Evolutionary conservation across 2,329 filamentous ascomycete genomes (phyloP).

Genomic region (Mollisiaceae sp.): DNA sequence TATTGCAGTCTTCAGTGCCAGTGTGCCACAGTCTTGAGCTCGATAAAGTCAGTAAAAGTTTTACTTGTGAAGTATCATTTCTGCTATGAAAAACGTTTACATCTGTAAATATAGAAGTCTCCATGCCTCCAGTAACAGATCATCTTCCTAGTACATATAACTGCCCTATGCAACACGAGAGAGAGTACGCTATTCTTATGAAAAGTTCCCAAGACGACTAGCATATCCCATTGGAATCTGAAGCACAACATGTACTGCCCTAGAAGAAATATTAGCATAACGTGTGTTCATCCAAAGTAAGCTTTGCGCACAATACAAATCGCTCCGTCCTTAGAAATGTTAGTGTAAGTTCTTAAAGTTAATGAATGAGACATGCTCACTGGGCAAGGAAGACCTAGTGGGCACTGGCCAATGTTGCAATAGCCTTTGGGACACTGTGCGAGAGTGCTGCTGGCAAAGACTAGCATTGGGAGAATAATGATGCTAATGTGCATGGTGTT

Average conservation of each 20-base stretch:
- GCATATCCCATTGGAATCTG: background rate
- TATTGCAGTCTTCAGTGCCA: too few species aligned
- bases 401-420: background rate
- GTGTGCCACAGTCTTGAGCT: too few species aligned
- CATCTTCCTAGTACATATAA: too few species aligned
- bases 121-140: too few species aligned
- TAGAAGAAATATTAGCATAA: background rate
- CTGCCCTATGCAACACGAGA: too few species aligned
- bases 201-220: background rate
- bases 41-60: too few species aligned
- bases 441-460: background rate
- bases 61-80: too few species aligned
- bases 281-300: background rate
- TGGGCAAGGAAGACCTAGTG: background rate
- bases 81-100: too few species aligned
- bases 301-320: background rate
- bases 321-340: background rate
- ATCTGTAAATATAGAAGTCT: too few species aligned
- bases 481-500: background rate
- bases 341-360: background rate
- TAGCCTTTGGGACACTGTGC: background rate
- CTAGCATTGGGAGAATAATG: background rate
- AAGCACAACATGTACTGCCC: background rate
- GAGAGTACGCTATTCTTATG: too few species aligned
- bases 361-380: background rate